phyloP scores from a whole-genome alignment of 352 stramenopile genomes.

The Phytopythium sindhum region DNA sequence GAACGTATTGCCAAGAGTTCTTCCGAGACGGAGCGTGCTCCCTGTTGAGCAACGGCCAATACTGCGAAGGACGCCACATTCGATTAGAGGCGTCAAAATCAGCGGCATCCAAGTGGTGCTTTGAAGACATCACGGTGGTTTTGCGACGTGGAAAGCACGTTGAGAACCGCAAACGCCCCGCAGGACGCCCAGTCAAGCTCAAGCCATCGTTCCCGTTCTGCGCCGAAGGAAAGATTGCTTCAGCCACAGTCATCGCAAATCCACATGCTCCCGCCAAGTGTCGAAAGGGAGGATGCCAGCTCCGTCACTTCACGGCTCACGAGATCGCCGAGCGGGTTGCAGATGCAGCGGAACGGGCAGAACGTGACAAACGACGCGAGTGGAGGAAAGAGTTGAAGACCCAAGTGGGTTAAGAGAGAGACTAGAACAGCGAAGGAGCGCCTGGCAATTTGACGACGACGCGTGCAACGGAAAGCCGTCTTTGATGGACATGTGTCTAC shows the following conservation, averaged over 20 bases:
- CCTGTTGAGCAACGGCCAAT: conserved; percentile 18
- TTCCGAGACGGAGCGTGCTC: conserved; percentile 44
- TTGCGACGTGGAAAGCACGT: conserved; percentile 12
- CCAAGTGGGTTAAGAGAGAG: neutral
- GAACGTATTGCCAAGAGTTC: conserved; percentile 50
- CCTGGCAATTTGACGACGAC: neutral
- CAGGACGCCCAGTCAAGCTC: conserved; percentile 10
- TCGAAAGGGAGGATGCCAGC: conserved; percentile 27
- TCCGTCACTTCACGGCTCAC: conserved; percentile 48
- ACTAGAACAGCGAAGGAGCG: neutral
- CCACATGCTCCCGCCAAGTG: conserved; percentile 26
- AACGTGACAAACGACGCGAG: conserved; percentile 17
- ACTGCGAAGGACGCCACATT: conserved; percentile 46
- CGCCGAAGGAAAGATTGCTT: conserved; percentile 14
- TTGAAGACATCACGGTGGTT: conserved; percentile 33
- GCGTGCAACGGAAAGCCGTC: neutral
- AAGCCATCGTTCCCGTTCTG: conserved; percentile 42
- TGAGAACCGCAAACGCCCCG: conserved; percentile 13
- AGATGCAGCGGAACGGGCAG: conserved; percentile 28
- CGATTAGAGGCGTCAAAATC: conserved; percentile 7
- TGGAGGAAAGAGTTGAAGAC: neutral
- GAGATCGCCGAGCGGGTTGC: conserved; percentile 53
- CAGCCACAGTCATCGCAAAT: conserved; percentile 10
- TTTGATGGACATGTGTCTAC: neutral
- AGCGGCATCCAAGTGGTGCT: conserved; percentile 22